Evolutionary conservation across 2,329 filamentous ascomycete species (phyloP), one percentile per base, ranked within the genome.

Genomic region (Aspergillus sp.): DNA sequence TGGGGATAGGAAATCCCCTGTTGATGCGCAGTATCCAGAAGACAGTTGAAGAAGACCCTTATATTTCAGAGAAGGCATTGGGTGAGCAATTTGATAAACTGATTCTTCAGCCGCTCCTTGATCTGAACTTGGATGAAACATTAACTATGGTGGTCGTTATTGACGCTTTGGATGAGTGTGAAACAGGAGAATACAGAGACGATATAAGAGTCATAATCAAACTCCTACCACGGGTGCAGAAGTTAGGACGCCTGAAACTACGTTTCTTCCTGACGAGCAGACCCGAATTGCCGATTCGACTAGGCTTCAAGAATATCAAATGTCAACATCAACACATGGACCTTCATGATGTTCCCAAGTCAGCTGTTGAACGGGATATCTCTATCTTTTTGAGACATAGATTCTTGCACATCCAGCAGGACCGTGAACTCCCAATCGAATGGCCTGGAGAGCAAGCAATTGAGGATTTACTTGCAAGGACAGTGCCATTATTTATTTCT

Each of bases 41-140:
- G 13, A 60, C 59, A 13, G 54, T 72, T 53, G 51, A 66, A 8
- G 22, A 63, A 13, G 61, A 68, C 54, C 63, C 59, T 24, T 44
- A 59, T 33, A 70, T 72, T 45, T 58, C 60, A 27, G 48, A 41
- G 45, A 67, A 66, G 51, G 39, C 54, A 5, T 58, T 70, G 2
- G 41, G 41, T 8, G 63, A 68, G n/a, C 68, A 73, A 33, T 73
- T 67, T 46, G 42, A 66, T 1, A 56, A 68, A 30, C 61, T 73
- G 1, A 17, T 72, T 15, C 54, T 65, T 13, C 51, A 61, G 19
- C 70, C 67, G 9, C 50, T 72, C 19, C 27, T 33, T 8, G 17
- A 12, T 20, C 46, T 39, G 4, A 11, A 5, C 27, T 5, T 24
- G 22, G 19, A 20, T 20, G 19, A 20, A 20, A 24, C 22, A 24